Conservation (phyloP, 306 rosid species). For the Lagenaria siceraria region DNA sequence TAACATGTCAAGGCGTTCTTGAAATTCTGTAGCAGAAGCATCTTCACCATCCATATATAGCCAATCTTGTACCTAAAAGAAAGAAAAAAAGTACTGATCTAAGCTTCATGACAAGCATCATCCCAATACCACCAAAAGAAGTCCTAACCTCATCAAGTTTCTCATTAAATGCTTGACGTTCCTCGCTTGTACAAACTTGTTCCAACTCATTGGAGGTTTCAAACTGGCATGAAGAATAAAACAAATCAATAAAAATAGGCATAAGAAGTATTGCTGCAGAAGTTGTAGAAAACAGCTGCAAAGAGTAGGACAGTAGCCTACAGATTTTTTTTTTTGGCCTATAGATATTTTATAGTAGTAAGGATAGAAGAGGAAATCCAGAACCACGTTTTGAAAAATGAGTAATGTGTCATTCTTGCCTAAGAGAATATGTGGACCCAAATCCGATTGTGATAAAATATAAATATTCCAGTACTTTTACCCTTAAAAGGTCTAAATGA, state of each 20-base stretch:
- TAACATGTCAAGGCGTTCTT: constrained; percentile 56
- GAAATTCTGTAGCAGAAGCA: constrained; percentile 80
- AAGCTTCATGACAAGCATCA: background rate
- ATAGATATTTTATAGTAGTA: background rate
- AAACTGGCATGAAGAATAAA: constrained; percentile 39
- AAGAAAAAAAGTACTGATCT: background rate
- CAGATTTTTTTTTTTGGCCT: background rate
- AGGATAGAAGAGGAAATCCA: background rate
- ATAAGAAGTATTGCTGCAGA: background rate
- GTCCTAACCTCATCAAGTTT: constrained; percentile 80
- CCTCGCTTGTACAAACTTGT: constrained; percentile 59
- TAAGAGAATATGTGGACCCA: background rate
- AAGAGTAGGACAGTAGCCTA: background rate
- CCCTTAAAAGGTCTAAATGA: background rate
- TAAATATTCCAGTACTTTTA: background rate
- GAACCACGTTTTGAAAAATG: background rate
- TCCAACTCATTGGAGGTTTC: constrained; percentile 62
- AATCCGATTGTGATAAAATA: background rate
- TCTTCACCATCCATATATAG: constrained; percentile 94
- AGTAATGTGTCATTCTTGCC: background rate
- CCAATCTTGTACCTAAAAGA: constrained; percentile 90
- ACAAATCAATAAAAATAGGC: background rate
- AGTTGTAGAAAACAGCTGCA: background rate
- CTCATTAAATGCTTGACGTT: constrained; percentile 58
- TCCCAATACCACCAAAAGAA: constrained; percentile 2